phyloP scores from a whole-genome alignment of 1,284 basidiomycete genomes.

The Malassezia sympodialis region DNA sequence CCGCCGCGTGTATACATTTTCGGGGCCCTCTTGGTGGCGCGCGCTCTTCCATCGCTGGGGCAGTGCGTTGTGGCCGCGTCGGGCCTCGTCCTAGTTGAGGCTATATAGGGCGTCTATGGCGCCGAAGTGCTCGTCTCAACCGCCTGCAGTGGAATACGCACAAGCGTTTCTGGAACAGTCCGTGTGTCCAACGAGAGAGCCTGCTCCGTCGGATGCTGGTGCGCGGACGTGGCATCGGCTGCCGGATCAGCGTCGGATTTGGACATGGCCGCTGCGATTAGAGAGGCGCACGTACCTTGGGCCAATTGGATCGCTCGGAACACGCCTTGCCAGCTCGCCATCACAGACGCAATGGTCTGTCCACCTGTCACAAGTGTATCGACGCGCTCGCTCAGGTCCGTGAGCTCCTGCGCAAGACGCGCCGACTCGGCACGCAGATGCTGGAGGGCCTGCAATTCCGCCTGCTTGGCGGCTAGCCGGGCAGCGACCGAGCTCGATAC shows the following conservation, averaged over 20 bases:
- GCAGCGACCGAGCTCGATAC: conserved; percentile 1
- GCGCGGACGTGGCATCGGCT: background rate
- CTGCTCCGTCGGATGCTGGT: background rate
- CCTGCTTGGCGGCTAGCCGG: conserved; percentile 34
- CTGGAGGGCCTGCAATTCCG: conserved; percentile 37
- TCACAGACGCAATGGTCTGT: conserved; percentile 36
- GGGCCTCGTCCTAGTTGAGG: background rate
- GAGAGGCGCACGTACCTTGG: conserved; percentile 20
- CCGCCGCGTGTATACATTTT: background rate
- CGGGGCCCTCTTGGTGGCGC: background rate
- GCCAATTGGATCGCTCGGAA: conserved; percentile 45
- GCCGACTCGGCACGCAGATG: conserved; percentile 37
- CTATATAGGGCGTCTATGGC: background rate
- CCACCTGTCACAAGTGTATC: conserved; percentile 39
- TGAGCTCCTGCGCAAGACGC: conserved; percentile 34
- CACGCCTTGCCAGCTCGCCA: conserved; percentile 42
- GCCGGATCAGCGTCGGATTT: background rate
- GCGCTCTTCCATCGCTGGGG: background rate
- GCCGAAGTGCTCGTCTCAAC: background rate
- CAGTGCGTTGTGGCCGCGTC: background rate
- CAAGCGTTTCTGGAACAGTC: conserved; percentile 12
- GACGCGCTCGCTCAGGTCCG: conserved; percentile 30
- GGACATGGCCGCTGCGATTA: background rate
- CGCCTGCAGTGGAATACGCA: conserved; percentile 13
- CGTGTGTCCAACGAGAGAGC: background rate